Evolutionary conservation across 768 basidiomycete species (phyloP).

Genomic region (Pholiota molesta): DNA sequence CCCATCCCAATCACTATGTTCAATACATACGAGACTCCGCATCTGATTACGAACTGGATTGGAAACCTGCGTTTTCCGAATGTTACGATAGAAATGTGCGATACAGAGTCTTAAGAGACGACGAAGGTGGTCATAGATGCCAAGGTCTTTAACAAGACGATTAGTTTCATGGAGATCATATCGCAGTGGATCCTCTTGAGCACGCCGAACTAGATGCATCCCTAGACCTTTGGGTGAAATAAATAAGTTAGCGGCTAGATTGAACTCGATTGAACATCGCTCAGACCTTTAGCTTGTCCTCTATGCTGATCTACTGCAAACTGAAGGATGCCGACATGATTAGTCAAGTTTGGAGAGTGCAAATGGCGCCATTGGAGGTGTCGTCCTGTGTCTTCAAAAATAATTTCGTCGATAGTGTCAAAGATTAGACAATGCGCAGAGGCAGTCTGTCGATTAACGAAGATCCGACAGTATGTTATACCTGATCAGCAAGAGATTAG

Average conservation of each 20-base stretch:
- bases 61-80: slow-evolving; percentile 15
- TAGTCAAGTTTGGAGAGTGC: not conserved
- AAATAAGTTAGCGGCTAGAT: too few species aligned
- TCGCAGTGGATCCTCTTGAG: slow-evolving; percentile 15
- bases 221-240: slow-evolving; percentile 30
- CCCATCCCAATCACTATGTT: slow-evolving; percentile 23
- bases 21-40: slow-evolving; percentile 26
- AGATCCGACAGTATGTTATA: slow-evolving; percentile 16
- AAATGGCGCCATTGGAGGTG: slow-evolving; percentile 16
- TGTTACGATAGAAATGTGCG: slow-evolving; percentile 26
- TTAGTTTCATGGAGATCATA: slow-evolving; percentile 27
- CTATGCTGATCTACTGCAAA: slow-evolving; percentile 19
- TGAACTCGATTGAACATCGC: too few species aligned
- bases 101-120: slow-evolving; percentile 24
- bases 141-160: slow-evolving; percentile 17
- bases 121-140: slow-evolving; percentile 27
- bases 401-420: slow-evolving; percentile 15
- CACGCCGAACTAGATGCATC: slow-evolving; percentile 15
- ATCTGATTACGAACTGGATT: slow-evolving; percentile 23
- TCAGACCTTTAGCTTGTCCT: slow-evolving; percentile 21
- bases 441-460: slow-evolving; percentile 13
- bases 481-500: slow-evolving; percentile 1
- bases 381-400: slow-evolving; percentile 13
- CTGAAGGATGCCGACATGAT: slow-evolving; percentile 6
- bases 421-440: slow-evolving; percentile 15